Percentiles rank a stretch among this genome's conserved stretches.
Evolutionary conservation across 176 grass and related monocot genomes (phyloP).

Genomic region (Eragrostis nindensis): DNA sequence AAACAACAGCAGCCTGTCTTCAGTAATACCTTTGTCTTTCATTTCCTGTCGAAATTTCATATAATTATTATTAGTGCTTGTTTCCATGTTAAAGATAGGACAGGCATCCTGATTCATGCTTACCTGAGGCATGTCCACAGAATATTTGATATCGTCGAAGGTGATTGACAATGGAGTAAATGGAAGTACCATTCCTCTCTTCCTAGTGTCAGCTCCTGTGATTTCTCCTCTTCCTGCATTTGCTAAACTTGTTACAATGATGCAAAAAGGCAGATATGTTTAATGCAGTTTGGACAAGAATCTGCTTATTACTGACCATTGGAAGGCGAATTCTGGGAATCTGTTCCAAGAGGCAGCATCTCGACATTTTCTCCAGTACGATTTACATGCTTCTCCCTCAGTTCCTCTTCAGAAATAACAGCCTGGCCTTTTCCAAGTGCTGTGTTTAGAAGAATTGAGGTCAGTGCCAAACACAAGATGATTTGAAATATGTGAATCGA

Average conservation of each 20-base stretch:
- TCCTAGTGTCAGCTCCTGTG: constrained; percentile 45
- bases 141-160: constrained; percentile 79
- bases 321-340: constrained; percentile 42
- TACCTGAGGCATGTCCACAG: constrained; percentile 94
- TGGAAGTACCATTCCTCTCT: constrained; percentile 90
- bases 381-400: constrained; percentile 80
- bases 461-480: constrained; percentile 24
- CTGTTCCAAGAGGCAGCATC: constrained; percentile 36
- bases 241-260: constrained; percentile 34
- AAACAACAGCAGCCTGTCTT: constrained; percentile 71
- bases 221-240: constrained; percentile 73
- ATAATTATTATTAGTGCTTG: constrained; percentile 23
- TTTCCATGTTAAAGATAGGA: not conserved
- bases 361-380: constrained; percentile 74
- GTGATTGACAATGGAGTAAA: constrained; percentile 82
- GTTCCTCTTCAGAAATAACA: constrained; percentile 84
- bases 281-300: not conserved
- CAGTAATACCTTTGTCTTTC: constrained; percentile 70
- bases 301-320: constrained; percentile 40
- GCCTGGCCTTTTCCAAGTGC: constrained; percentile 78
- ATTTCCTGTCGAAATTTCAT: constrained; percentile 72
- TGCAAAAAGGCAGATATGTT: not conserved
- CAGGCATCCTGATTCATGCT: constrained; percentile 22
- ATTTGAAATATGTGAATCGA: constrained; percentile 24
- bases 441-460: constrained; percentile 40